These are phyloP conservation scores for Agaricus blazei DNA, from an alignment of 768 basidiomycete genomes.

Conservation along the genomic window DNA sequence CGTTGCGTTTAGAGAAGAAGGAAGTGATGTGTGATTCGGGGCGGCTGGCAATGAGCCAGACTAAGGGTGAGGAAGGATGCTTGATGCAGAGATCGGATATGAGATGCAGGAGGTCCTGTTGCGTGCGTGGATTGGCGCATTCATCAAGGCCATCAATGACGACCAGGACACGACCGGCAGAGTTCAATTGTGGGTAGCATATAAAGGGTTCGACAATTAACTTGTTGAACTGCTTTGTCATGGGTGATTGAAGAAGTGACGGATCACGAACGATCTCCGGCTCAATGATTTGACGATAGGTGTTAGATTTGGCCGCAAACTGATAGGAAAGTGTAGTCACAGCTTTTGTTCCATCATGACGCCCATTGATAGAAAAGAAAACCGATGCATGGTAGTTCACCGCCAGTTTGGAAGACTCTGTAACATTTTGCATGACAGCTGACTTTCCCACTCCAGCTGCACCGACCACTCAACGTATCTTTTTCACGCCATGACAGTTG, in stretches of 20 bases:
- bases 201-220: constrained; percentile 13
- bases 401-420: background rate
- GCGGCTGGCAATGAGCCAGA: background rate
- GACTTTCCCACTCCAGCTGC: background rate
- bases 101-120: background rate
- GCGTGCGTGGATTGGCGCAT: background rate
- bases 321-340: constrained; percentile 16
- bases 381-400: background rate
- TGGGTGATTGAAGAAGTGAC: constrained; percentile 5
- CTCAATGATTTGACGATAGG: constrained; percentile 2
- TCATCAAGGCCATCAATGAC: constrained; percentile 2
- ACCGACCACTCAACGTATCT: no score
- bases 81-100: background rate
- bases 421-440: background rate
- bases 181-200: background rate
- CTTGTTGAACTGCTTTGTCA: constrained; percentile 9
- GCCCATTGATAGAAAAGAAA: background rate
- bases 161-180: background rate
- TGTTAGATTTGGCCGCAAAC: constrained; percentile 10
- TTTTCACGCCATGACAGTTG: no score
- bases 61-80: background rate
- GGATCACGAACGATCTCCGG: constrained; percentile 7
- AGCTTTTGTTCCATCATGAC: background rate
- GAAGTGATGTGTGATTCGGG: background rate
- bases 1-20: background rate